phyloP scores from a whole-genome alignment of 257 asterid genomes.

The Ilex asprella region DNA sequence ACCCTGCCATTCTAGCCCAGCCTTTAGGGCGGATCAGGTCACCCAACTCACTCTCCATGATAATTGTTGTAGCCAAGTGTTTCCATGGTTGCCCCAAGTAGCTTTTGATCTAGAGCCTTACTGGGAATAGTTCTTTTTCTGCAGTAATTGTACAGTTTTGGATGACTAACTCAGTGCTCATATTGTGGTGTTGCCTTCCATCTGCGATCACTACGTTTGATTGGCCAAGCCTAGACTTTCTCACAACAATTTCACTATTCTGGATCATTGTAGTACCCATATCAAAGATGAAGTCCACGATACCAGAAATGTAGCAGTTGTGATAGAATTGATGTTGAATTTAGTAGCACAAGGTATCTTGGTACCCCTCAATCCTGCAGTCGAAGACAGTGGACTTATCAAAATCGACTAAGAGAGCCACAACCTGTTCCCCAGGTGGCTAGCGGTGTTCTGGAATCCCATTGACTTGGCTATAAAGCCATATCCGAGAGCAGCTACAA shows the following conservation, averaged over 20 bases:
- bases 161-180: conserved; percentile 44
- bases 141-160: conserved; percentile 62
- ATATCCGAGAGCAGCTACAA: too few species aligned
- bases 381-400: conserved; percentile 54
- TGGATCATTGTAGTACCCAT: conserved; percentile 58
- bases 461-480: conserved; percentile 53
- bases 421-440: conserved; percentile 64
- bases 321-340: conserved; percentile 47
- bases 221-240: conserved; percentile 35
- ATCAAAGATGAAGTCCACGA: conserved; percentile 73
- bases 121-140: conserved; percentile 23
- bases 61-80: conserved; percentile 28
- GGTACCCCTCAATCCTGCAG: conserved; percentile 64
- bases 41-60: conserved; percentile 50
- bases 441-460: conserved; percentile 64
- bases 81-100: conserved; percentile 68
- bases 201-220: conserved; percentile 63
- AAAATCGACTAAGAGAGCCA: conserved; percentile 47
- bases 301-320: conserved; percentile 63
- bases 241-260: conserved; percentile 45
- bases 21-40: conserved; percentile 64
- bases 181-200: conserved; percentile 28
- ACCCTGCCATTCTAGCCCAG: conserved; percentile 34
- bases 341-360: conserved; percentile 69
- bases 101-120: conserved; percentile 23